A percentile compares a stretch with the other conserved stretches of the same genome.
Evolutionary conservation across 306 rosid genomes (phyloP).

Genomic region (Vigna reflexopilosa): DNA sequence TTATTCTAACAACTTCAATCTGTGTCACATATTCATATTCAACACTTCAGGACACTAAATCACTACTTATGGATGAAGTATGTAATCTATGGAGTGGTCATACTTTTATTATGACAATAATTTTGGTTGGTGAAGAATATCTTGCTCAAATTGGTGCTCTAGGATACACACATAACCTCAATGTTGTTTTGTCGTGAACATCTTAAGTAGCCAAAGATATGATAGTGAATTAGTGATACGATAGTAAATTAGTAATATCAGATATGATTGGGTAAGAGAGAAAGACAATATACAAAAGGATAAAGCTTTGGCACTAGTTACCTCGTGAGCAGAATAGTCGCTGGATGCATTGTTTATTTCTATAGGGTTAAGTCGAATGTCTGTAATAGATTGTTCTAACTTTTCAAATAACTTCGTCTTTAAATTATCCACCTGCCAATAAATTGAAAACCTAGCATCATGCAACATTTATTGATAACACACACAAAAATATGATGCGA

Average conservation of each 20-base stretch:
- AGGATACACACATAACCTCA: constrained; percentile 47
- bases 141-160: constrained; percentile 47
- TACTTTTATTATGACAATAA: too few relatives aligned
- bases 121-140: background rate
- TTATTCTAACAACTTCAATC: too few relatives aligned
- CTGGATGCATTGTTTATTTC: constrained; percentile 57
- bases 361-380: constrained; percentile 69
- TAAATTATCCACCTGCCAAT: constrained; percentile 82
- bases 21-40: too few relatives aligned
- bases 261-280: constrained; percentile 26
- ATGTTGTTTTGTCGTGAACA: constrained; percentile 36
- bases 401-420: constrained; percentile 81
- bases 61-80: too few relatives aligned
- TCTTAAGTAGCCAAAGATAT: constrained; percentile 24
- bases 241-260: constrained; percentile 9
- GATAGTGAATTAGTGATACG: background rate
- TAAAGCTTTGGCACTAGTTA: constrained; percentile 46
- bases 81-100: too few relatives aligned
- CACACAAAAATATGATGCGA: constrained; percentile 7
- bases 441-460: constrained; percentile 44
- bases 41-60: too few relatives aligned
- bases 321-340: constrained; percentile 71
- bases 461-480: constrained; percentile 34
- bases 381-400: constrained; percentile 76
- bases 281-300: constrained; percentile 33